A percentile compares a stretch with the other conserved stretches of the same genome.
Evolutionary conservation across 1,284 basidiomycete genomes (phyloP).

Genomic region (Tylopilus sp.): DNA sequence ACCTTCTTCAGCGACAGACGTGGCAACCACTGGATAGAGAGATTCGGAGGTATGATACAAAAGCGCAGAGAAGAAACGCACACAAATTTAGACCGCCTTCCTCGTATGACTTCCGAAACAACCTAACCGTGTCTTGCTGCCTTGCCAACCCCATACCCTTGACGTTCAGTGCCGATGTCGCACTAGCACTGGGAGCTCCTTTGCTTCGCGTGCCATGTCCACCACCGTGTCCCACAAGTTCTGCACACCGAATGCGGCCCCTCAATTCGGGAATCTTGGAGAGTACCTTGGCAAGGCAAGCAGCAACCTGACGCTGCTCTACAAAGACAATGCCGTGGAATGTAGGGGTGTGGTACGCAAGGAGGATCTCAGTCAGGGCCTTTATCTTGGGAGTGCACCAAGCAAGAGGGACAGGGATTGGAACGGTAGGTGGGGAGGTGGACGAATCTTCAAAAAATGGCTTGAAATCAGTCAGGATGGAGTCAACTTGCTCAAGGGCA

Average conservation of each 20-base stretch:
- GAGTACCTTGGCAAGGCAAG: constrained; percentile 63
- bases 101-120: constrained; percentile 64
- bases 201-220: constrained; percentile 31
- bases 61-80: constrained; percentile 37
- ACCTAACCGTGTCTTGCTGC: constrained; percentile 56
- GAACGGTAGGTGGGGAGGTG: constrained; percentile 30
- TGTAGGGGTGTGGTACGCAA: constrained; percentile 46
- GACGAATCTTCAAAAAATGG: constrained; percentile 45
- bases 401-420: constrained; percentile 42
- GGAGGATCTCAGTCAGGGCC: constrained; percentile 56
- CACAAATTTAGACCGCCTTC: constrained; percentile 64
- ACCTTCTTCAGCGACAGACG: constrained; percentile 84
- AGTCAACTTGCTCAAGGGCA: constrained; percentile 44
- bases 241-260: constrained; percentile 55
- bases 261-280: constrained; percentile 53
- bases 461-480: constrained; percentile 50
- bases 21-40: constrained; percentile 62
- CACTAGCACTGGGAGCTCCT: constrained; percentile 8
- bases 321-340: constrained; percentile 85
- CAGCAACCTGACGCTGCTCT: constrained; percentile 74
- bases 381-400: constrained; percentile 75
- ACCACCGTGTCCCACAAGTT: constrained; percentile 67
- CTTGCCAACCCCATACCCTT: constrained; percentile 50
- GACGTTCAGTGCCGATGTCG: constrained; percentile 20
- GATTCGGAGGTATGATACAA: neutral